Evolutionary conservation across 768 basidiomycete species (phyloP), one percentile per base, ranked within the genome.

Genomic region (Leccinum barrowsii): DNA sequence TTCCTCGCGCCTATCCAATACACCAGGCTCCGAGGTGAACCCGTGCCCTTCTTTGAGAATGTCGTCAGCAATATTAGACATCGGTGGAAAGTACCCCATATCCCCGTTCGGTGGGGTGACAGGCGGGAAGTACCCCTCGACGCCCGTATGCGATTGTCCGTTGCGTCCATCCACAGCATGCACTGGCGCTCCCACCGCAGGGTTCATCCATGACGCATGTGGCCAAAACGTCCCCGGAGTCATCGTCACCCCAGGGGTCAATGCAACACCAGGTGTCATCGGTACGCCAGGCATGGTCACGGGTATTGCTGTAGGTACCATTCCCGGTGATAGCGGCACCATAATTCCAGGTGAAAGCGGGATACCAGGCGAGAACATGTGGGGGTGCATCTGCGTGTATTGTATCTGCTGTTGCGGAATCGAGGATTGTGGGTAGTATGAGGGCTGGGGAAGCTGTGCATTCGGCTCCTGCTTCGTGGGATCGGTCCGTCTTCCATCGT

Each of bases 201-300:
- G 75, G 60, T 86, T 85, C 55, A 84, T 76, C 70, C 73, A 77
- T 48, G 79, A 74, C 78, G 82, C 34, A 80, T 84, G 62, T 74
- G 82, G 51, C 85, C 85, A 93, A 72, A 87, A 89, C 40, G 84
- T 83, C 13, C 85, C 88, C 28, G 90, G 89, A 15, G 83, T 85
- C 82, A 91, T 87, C 15, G 85, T 78, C 12, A 83, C 77, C 24
- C 84, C 85, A 1, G 92, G 90, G 0, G 90, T 72, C 61, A 72
- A 52, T 15, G 70, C 62, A 49, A 70, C 69, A 3, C 68, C 68
- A 4, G 69, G 69, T 10, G 69, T 72, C 67, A 72, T 61, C 12
- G 70, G 60, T 22, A 61, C 64, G 26, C 64, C 59, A 2, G 64
- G 22, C 57, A 74, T 56, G 4, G 70, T 42, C 37, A 68, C 55